phyloP scores from a whole-genome alignment of 176 grass and related monocot genomes.

The Thalia dealbata region DNA sequence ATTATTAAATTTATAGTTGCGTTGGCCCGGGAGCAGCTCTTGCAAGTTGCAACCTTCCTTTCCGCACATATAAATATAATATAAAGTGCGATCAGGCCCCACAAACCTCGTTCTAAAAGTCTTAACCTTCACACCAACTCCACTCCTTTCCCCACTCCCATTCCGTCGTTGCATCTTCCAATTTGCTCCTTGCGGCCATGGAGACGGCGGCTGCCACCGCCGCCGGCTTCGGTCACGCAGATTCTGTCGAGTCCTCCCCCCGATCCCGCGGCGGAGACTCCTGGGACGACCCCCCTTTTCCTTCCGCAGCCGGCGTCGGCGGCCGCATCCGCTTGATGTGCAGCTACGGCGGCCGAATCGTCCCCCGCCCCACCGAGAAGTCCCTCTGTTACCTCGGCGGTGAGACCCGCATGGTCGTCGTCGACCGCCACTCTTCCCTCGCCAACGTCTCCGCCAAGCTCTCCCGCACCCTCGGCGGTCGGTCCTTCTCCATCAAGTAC shows the following conservation, averaged over 20 bases:
- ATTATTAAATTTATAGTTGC: no score
- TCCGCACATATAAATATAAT: no score
- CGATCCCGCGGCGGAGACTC: conserved; percentile 81
- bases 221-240: conserved; percentile 37
- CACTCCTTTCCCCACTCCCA: no score
- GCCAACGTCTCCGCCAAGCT: conserved; percentile 61
- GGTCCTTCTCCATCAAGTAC: conserved; percentile 88
- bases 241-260: conserved; percentile 75
- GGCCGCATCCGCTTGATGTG: conserved; percentile 75
- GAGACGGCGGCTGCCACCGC: conserved; percentile 31
- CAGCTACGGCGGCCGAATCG: conserved; percentile 90
- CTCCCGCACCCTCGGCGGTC: conserved; percentile 54
- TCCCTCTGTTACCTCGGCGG: conserved; percentile 77
- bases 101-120: no score
- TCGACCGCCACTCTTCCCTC: conserved; percentile 65
- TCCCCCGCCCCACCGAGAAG: conserved; percentile 76
- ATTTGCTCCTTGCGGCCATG: conserved; percentile 20
- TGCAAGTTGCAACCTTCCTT: no score
- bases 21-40: no score
- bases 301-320: conserved; percentile 18
- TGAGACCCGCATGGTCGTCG: conserved; percentile 79
- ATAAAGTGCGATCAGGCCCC: no score
- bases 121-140: no score
- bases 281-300: conserved; percentile 63
- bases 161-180: not conserved